A percentile compares a stretch with the other conserved stretches of the same genome.
Conservation (phyloP, 2,329 filamentous ascomycete species). For the Penicillium digitatum region DNA sequence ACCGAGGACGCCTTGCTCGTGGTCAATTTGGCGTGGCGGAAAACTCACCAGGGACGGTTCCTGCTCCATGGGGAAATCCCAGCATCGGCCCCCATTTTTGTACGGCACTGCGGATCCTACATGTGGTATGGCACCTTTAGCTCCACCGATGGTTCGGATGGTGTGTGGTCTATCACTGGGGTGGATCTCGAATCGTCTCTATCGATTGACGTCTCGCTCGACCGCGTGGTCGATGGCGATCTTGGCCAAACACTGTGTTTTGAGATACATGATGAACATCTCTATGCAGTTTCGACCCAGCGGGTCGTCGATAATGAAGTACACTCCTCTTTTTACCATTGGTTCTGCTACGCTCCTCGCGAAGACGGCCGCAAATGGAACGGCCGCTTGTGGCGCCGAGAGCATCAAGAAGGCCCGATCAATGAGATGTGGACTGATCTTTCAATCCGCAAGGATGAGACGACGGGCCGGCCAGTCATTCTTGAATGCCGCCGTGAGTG, state of each 20-base stretch:
- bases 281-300: slow-evolving; percentile 70
- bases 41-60: slow-evolving; percentile 28
- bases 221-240: slow-evolving; percentile 39
- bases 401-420: slow-evolving; percentile 66
- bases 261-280: slow-evolving; percentile 61
- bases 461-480: slow-evolving; percentile 56
- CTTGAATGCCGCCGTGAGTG: slow-evolving; percentile 69
- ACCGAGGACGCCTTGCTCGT: slow-evolving; percentile 53
- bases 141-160: slow-evolving; percentile 50
- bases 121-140: slow-evolving; percentile 66
- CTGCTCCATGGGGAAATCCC: slow-evolving; percentile 43
- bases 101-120: slow-evolving; percentile 59
- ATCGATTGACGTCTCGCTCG: slow-evolving; percentile 33
- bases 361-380: slow-evolving; percentile 36
- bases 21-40: slow-evolving; percentile 40
- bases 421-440: slow-evolving; percentile 71
- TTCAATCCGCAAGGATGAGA: slow-evolving; percentile 58
- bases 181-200: slow-evolving; percentile 45
- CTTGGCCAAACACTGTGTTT: slow-evolving; percentile 68
- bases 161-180: slow-evolving; percentile 60
- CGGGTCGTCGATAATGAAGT: slow-evolving; percentile 59
- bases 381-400: slow-evolving; percentile 60
- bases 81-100: slow-evolving; percentile 58
- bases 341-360: slow-evolving; percentile 57
- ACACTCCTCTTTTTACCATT: slow-evolving; percentile 67